Evolutionary conservation across 805 yeast genomes (phyloP).

Genomic region (Yamadazyma nakazawae): DNA sequence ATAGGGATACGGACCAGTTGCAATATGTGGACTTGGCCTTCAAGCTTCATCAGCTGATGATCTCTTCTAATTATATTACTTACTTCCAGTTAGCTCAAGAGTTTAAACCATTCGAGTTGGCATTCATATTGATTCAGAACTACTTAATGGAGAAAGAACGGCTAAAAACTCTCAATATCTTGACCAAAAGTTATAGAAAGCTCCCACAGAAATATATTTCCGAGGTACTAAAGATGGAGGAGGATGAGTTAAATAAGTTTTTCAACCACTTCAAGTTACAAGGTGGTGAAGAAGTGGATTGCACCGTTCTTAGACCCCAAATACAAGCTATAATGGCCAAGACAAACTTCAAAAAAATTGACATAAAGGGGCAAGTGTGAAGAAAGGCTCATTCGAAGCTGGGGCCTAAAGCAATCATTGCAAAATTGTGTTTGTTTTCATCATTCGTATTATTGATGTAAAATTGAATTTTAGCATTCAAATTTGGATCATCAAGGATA

Average conservation of each 20-base stretch:
- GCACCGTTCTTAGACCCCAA: constrained; percentile 33
- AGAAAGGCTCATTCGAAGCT: constrained; percentile 34
- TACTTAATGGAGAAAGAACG: constrained; percentile 58
- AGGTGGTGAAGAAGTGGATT: constrained; percentile 24
- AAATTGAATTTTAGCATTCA: constrained; percentile 56
- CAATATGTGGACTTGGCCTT: constrained; percentile 15
- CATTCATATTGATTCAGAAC: constrained; percentile 23
- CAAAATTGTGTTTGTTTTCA: constrained; percentile 58
- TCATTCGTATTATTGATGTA: constrained; percentile 66
- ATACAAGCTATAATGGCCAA: constrained; percentile 30
- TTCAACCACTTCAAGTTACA: constrained; percentile 26
- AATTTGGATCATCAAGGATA: constrained; percentile 49
- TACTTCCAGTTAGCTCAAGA: constrained; percentile 39
- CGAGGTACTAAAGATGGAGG: constrained; percentile 39
- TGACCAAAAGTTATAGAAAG: constrained; percentile 56
- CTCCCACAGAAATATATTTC: constrained; percentile 36
- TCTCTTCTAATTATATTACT: constrained; percentile 38
- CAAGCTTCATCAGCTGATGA: constrained; percentile 15
- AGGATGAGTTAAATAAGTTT: constrained; percentile 40
- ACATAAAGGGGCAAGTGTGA: constrained; percentile 83
- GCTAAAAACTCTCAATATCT: constrained; percentile 50
- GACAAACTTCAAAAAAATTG: constrained; percentile 56
- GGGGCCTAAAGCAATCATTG: constrained; percentile 77
- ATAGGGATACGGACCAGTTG: constrained; percentile 13
- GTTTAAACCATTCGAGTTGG: constrained; percentile 19